Evolutionary conservation across 1,139 yeast species (phyloP).

Genomic region (Arxiozyma bovina): DNA sequence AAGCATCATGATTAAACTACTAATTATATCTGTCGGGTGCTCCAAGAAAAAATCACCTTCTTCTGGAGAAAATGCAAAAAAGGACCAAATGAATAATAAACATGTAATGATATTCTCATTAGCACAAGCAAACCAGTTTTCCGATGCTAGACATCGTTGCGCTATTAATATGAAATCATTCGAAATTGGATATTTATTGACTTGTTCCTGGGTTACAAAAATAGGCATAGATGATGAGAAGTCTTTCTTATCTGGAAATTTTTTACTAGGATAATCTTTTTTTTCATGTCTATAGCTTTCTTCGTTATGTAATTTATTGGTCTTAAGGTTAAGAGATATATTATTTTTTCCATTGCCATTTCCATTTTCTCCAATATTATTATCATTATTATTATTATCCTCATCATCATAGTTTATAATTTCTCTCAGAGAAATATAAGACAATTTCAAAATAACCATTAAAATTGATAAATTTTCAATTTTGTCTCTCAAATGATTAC

Average conservation of each 20-base stretch:
- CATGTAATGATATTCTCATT: constrained; percentile 29
- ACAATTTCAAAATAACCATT: constrained; percentile 22
- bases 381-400: constrained; percentile 8
- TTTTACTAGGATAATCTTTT: not conserved
- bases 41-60: constrained; percentile 29
- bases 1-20: constrained; percentile 24
- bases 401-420: constrained; percentile 4
- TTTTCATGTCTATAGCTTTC: not conserved
- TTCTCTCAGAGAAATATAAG: constrained; percentile 21
- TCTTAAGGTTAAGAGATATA: not conserved
- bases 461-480: constrained; percentile 24
- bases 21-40: constrained; percentile 29
- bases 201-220: constrained; percentile 12
- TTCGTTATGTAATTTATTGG: not conserved
- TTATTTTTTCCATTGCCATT: not conserved
- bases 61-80: constrained; percentile 29
- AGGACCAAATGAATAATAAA: constrained; percentile 28
- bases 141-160: constrained; percentile 23
- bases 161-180: constrained; percentile 23
- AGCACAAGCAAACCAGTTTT: constrained; percentile 27
- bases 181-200: constrained; percentile 24
- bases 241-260: not conserved
- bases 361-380: constrained; percentile 3
- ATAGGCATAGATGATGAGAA: constrained; percentile 2
- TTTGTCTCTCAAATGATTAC: constrained; percentile 24